Conservation (phyloP, 768 basidiomycete genomes). For the Psilocybe tampanensis region DNA sequence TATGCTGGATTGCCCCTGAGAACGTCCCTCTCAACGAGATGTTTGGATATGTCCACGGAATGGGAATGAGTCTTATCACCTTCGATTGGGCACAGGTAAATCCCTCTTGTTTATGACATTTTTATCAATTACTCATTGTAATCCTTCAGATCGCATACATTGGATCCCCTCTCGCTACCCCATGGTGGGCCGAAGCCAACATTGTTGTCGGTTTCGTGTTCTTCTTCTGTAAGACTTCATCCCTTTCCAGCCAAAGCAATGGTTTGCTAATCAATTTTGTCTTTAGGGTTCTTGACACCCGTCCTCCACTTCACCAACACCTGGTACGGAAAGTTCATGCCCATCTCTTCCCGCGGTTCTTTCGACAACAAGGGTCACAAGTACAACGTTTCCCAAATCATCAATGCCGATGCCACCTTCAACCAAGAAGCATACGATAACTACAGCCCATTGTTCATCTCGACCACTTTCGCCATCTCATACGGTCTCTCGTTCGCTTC, state of each 20-base stretch:
- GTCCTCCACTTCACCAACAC: constrained; percentile 68
- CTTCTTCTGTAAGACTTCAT: constrained; percentile 49
- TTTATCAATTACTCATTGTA: neutral
- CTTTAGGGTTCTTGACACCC: constrained; percentile 55
- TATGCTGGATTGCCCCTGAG: constrained; percentile 68
- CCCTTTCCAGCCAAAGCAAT: too few species aligned
- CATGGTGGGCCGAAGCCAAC: constrained; percentile 86
- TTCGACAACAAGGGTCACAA: constrained; percentile 61
- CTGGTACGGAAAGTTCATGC: constrained; percentile 60
- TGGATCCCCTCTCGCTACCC: constrained; percentile 72
- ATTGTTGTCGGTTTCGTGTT: constrained; percentile 61
- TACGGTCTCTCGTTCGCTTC: constrained; percentile 86
- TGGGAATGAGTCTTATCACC: constrained; percentile 76
- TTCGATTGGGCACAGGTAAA: constrained; percentile 77
- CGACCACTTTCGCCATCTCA: constrained; percentile 74
- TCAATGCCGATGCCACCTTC: constrained; percentile 56
- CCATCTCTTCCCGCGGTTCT: constrained; percentile 67
- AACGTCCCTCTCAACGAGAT: constrained; percentile 73
- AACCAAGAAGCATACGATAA: constrained; percentile 54
- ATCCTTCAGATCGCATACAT: constrained; percentile 54
- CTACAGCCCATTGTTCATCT: constrained; percentile 67
- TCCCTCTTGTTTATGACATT: neutral
- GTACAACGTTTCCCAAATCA: constrained; percentile 63
- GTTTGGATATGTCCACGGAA: constrained; percentile 64
- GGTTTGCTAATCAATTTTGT: too few species aligned